Evolutionary conservation across 345 rosid genomes (phyloP), one percentile per base, ranked within the genome.

Genomic region (Ailanthus altissimus): DNA sequence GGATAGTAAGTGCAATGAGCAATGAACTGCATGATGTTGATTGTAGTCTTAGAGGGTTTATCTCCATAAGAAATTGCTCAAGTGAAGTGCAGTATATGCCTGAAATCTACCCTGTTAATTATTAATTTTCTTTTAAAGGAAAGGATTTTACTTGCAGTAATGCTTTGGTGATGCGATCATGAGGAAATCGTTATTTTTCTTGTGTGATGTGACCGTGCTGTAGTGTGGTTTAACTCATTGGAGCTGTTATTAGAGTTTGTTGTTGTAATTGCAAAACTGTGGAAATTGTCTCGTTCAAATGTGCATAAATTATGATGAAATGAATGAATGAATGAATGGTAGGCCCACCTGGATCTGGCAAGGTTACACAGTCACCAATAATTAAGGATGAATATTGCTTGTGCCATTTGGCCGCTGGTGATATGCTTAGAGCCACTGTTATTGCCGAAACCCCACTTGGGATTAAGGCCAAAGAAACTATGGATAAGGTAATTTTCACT

Each of bases 311-410:
- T 18, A 46, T 61, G 38, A 74, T 36, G 15, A 68, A n/a, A 23
- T 69, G 51, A 20, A 16, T 75, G 21, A n/a, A n/a, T n/a, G n/a
- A n/a, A 23, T 69, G 51, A 51, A 21, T 65, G 63, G 80, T 89
- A 94, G 98, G 98, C 50, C 96, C 98, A 46, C 98, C 98, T 74
- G 98, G 98, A 68, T 94, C 96, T 8, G 98, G 98, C 53, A 94
- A 92, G 87, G 97, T 97, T 67, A 94, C 98, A 16, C 97, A 93
- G 45, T 94, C 98, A 23, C 98, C 98, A 8, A 49, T 93, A 42
- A 91, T 94, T 67, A 94, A 94, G 84, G 98, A 94, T 65, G 98
- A 93, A 74, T 88, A 79, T 81, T 94, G 98, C 82, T 83, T 94
- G 77, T 94, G 98, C 84, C 98, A 94, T 81, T 88, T 94, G 89